phyloP scores from a whole-genome alignment of 306 rosid genomes.

The Dryas alaskensis region DNA sequence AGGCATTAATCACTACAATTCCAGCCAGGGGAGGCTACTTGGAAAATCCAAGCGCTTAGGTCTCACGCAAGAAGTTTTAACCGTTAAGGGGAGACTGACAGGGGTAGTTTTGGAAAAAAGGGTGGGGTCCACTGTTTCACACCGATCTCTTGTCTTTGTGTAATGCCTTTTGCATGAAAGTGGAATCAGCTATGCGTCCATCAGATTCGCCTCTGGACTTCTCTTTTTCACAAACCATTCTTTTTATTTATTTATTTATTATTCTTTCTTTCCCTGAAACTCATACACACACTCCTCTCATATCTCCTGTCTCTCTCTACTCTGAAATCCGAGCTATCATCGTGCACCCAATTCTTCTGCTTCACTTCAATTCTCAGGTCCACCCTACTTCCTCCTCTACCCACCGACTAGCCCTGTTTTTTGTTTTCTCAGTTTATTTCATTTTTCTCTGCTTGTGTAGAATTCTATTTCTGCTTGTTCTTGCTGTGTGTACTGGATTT shows the following conservation, averaged over 20 bases:
- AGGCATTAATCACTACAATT: too few species aligned
- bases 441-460: background rate
- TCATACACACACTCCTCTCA: conserved; percentile 21
- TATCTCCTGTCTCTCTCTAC: conserved; percentile 29
- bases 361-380: background rate
- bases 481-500: background rate
- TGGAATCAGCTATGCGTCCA: background rate
- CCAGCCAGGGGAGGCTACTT: too few species aligned
- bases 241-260: background rate
- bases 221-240: background rate
- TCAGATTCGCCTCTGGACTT: conserved; percentile 25
- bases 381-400: background rate
- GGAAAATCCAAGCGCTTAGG: too few species aligned
- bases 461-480: background rate
- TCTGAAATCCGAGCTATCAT: conserved; percentile 28
- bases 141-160: conserved; percentile 13
- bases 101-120: background rate
- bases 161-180: conserved; percentile 44
- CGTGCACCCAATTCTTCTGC: background rate
- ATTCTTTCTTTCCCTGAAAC: conserved; percentile 12
- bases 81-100: background rate
- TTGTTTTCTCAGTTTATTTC: background rate
- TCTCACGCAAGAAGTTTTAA: too few species aligned
- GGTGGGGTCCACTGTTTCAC: conserved; percentile 36
- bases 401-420: too few species aligned